A percentile compares a stretch with the other conserved stretches of the same genome.
Evolutionary conservation across 768 basidiomycete species (phyloP).

Genomic region (Wakefieldia striispora): DNA sequence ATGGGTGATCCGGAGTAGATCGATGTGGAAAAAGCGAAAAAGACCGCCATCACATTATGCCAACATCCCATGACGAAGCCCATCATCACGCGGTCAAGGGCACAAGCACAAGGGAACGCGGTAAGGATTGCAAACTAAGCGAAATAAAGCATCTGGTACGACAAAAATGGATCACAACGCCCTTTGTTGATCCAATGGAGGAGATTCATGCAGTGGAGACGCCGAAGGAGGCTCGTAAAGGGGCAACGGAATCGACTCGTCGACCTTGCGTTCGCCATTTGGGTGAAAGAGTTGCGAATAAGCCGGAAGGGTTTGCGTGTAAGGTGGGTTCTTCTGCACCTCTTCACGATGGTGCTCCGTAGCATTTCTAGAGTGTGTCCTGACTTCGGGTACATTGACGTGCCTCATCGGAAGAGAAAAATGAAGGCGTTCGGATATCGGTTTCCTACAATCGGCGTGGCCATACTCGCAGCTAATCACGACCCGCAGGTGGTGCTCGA

Average conservation of each 20-base stretch:
- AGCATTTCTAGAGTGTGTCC: background rate
- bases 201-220: conserved; percentile 2
- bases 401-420: conserved; percentile 52
- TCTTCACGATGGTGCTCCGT: conserved; percentile 5
- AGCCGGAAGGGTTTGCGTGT: conserved; percentile 50
- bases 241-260: conserved; percentile 62
- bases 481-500: conserved; percentile 53
- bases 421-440: conserved; percentile 25
- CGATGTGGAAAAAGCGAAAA: conserved; percentile 6
- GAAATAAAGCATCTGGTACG: background rate
- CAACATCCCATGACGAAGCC: background rate
- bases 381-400: conserved; percentile 38
- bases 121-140: background rate
- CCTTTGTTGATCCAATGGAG: conserved; percentile 5
- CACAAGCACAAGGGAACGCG: background rate
- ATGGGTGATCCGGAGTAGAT: conserved; percentile 10
- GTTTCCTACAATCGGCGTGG: conserved; percentile 34
- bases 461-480: conserved; percentile 58
- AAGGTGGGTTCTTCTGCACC: conserved; percentile 14
- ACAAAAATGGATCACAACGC: conserved; percentile 1
- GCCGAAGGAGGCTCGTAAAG: conserved; percentile 48
- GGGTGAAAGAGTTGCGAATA: conserved; percentile 77
- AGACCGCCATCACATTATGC: background rate
- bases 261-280: conserved; percentile 72
- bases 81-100: background rate